Evolutionary conservation across 2,329 filamentous ascomycete species (phyloP), one percentile per base, ranked within the genome.

Genomic region (Colletotrichum scovillei): DNA sequence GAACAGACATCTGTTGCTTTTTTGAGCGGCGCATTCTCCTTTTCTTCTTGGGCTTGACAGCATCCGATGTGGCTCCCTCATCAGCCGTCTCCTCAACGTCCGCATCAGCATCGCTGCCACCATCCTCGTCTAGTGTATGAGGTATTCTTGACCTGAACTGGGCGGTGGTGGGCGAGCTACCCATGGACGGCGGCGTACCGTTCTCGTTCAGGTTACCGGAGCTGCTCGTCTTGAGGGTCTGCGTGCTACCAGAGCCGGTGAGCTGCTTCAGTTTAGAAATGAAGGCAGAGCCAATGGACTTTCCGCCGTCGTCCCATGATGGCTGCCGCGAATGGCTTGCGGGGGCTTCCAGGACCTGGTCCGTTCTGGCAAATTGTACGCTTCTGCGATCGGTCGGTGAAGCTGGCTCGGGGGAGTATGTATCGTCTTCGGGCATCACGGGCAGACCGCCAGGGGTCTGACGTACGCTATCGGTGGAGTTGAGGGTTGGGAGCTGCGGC

Each of bases 41-140:
- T 81, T 91, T 92, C 81, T 88, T 92, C 82, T 89, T 93, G 38
- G 86, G 86, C 74, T 88, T 89, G 2, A 82, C 77, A 32, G 82
- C 78, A 65, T 86, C 85, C 16, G 84, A 80, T n/a, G 82, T 78
- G 22, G 84, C 84, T n/a, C 88, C 88, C 79, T 98, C 95, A 65
- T 95, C 94, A 0, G 92, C 94, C 57, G 95, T 97, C 80, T 97
- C 94, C 80, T 97, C 95, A 1, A 92, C 94, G 80, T 97, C 94
- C 0, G 93, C 92, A 78, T 93, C 92, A 16, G 87, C 91, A 80
- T 95, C 94, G 80, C 91, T 94, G 24, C 90, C 91, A 16, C 46
- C 71, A 22, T 88, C 87, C 75, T 90, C 88, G 55, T 84, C 82
- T 68, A 91, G 80, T 1, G 87, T 90, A 24, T 88, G 85, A 11